Base-by-base conservation (phyloP, 768 basidiomycete genomes). In the Podaxis sp. region DNA sequence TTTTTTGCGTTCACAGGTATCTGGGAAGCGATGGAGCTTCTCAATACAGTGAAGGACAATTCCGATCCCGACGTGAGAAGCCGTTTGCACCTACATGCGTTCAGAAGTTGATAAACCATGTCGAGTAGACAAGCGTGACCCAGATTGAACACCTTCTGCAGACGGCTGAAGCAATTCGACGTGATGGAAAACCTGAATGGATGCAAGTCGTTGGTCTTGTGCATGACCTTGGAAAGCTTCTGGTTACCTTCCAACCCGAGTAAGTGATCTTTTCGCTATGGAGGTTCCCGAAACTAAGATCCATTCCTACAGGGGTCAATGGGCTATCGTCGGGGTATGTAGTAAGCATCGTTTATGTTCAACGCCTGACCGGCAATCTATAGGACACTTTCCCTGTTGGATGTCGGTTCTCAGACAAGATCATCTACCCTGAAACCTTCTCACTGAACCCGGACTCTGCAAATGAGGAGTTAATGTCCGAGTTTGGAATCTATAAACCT, bases 121-220 rank as follows among this genome's bases (percentile, higher is more conserved):
- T 65, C 62, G 41, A 66, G 7, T 70, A 92, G 90, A 91, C 90
- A 1, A 80, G 78, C 66, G 74, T 91, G 38, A 86, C 91, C 43
- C 94, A 96, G 75, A 94, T 96, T 36, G 91, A 94, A 67, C 94
- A 96, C 71, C 82, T 96, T 2, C 81, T 96, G 0, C 94, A 96
- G 70, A 94, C 93, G 0, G 93, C 93, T n/a, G 93, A 94, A 69
- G 91, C 93, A 9, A 93, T 94, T 66, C 83, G 93, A 41, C 79
- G 83, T 25, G 93, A 94, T 64, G 92, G 91, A 0, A 91, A 92
- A 71, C 93, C 92, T 0, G 92, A 94, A 66, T 94, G 92, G 92
- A 93, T 94, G 92, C 91, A 93, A 77, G 82, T 93, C 61, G 85
- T 90, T 27, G 93, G 93, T 4, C 82, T 95, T n/a, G 83, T 95